Evolutionary conservation across 352 stramenopile genomes (phyloP), one percentile per base, ranked within the genome.

Genomic region (Phytophthora macrochlamydospora): DNA sequence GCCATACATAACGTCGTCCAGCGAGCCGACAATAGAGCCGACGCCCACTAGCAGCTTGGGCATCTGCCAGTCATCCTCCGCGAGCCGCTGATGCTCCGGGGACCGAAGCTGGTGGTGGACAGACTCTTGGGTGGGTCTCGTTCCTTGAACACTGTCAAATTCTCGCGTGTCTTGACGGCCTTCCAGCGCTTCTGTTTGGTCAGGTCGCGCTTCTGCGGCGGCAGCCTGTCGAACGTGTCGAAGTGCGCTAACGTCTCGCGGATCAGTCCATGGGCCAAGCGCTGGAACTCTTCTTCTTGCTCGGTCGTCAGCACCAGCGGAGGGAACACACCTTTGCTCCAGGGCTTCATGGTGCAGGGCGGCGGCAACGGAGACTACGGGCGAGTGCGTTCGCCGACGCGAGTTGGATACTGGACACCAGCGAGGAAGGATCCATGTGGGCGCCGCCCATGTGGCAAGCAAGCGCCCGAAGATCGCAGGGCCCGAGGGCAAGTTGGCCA

Each of bases 1-100:
- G 12, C 83, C 80, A 59, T 83, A 87, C 71, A 90, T 79, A 57
- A 85, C 76, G 62, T 92, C 81, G 62, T 89, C 80, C 7, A 91
- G 73, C 40, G 78, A 76, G 2, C 80, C 80, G 35, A 73, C 51
- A 33, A 90, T 65, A 48, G 76, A 65, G 28, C 78, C 83, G 18
- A 79, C 49, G 2, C 60, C 72, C 24, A 83, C 65, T 30, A 91
- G 64, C 54, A 91, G 60, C 65, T 75, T 78, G 35, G 79, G 74
- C 18, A 74, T 50, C 48, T 76, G 69, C 76, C 78, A 89, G 35
- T 77, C 62, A 7, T 81, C 66, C 2, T 58, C 56, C 29, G 67
- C 57, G 53, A 91, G 35, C 35, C 72, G 44, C 31, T 66, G 65
- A 43, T 71, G 63, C 52, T 79, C 67, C 12, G 59, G 2, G 59